These are phyloP conservation scores for Lactarius sanguifluus DNA, from an alignment of 768 basidiomycete genomes.

Conservation along the genomic window DNA sequence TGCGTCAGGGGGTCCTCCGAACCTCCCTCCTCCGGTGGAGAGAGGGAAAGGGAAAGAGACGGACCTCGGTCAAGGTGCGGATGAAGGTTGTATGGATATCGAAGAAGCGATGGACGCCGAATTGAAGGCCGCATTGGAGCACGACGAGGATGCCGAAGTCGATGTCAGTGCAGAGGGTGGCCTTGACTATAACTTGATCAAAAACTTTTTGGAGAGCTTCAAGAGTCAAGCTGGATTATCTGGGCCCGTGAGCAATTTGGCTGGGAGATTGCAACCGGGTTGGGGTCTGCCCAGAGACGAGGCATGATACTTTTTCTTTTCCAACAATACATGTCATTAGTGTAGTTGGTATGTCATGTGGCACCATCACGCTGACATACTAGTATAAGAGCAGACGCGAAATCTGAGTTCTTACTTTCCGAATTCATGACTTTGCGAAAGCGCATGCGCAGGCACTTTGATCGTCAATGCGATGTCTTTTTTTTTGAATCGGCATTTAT, in stretches of 20 bases:
- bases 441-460: no score
- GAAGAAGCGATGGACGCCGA: constrained; percentile 92
- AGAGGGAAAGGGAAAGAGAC: constrained; percentile 44
- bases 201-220: constrained; percentile 96
- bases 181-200: constrained; percentile 89
- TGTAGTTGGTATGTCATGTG: not conserved
- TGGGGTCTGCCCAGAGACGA: constrained; percentile 75
- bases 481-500: no score
- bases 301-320: not conserved
- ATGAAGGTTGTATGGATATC: constrained; percentile 58
- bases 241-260: constrained; percentile 90
- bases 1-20: not conserved
- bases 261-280: constrained; percentile 75
- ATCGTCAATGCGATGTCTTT: no score
- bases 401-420: not conserved
- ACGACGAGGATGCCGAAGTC: constrained; percentile 57
- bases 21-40: constrained; percentile 21
- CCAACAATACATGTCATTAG: not conserved
- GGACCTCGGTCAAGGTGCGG: constrained; percentile 39
- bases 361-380: not conserved
- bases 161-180: constrained; percentile 46
- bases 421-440: no score
- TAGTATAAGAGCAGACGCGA: not conserved
- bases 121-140: constrained; percentile 59
- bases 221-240: constrained; percentile 86